Conservation (phyloP, 2,329 filamentous ascomycete species). For the Cercospora berteroae region DNA sequence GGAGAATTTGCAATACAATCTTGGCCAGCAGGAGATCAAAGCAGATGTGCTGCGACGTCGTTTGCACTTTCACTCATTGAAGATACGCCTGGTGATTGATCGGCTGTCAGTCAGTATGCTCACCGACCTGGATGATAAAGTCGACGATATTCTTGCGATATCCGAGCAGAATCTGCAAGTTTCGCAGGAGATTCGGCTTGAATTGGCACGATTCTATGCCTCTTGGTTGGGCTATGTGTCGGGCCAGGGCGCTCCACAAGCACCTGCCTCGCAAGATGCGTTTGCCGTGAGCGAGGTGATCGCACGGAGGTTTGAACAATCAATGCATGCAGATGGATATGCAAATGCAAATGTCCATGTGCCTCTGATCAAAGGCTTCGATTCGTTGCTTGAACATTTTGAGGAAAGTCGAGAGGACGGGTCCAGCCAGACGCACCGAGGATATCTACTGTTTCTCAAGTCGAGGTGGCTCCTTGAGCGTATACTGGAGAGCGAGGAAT, state of each 20-base stretch:
- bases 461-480: constrained; percentile 25
- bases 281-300: constrained; percentile 18
- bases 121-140: constrained; percentile 23
- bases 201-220: constrained; percentile 14
- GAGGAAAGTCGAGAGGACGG: constrained; percentile 16
- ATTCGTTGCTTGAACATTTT: constrained; percentile 23
- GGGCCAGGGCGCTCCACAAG: constrained; percentile 8
- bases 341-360: constrained; percentile 9
- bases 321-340: constrained; percentile 11
- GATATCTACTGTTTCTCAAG: constrained; percentile 27
- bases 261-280: background rate
- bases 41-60: constrained; percentile 25
- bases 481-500: constrained; percentile 20
- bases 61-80: constrained; percentile 26
- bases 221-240: constrained; percentile 18
- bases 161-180: constrained; percentile 18
- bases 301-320: constrained; percentile 14
- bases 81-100: constrained; percentile 27
- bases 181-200: constrained; percentile 16
- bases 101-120: constrained; percentile 21
- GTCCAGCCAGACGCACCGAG: constrained; percentile 19
- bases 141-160: constrained; percentile 24
- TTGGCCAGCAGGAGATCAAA: constrained; percentile 19
- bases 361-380: constrained; percentile 24
- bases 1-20: constrained; percentile 24